phyloP scores from a whole-genome alignment of 2,329 filamentous ascomycete genomes.

The Colletotrichum ledebouriae region DNA sequence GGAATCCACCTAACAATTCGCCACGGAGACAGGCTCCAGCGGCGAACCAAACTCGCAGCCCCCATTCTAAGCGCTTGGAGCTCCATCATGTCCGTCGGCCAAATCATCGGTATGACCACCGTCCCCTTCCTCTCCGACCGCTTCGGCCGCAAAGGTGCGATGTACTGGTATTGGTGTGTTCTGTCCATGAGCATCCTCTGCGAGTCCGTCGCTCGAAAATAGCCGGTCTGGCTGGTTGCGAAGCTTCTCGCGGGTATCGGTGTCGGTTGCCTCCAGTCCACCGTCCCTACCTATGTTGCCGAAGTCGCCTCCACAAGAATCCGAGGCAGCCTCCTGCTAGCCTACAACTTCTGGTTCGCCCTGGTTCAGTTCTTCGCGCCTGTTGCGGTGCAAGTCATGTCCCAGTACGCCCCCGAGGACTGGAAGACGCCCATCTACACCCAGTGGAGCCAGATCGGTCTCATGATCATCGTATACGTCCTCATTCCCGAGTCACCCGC shows the following conservation, averaged over 20 bases:
- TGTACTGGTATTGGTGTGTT: slow-evolving; percentile 50
- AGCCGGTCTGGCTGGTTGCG: slow-evolving; percentile 57
- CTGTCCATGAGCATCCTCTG: slow-evolving; percentile 53
- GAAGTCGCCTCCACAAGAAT: slow-evolving; percentile 57
- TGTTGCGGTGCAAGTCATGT: slow-evolving; percentile 55
- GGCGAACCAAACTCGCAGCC: slow-evolving; percentile 49
- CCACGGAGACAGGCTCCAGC: slow-evolving; percentile 45
- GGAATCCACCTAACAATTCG: slow-evolving; percentile 54
- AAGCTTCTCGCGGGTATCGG: slow-evolving; percentile 54
- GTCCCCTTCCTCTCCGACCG: slow-evolving; percentile 46
- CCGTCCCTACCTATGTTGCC: slow-evolving; percentile 56
- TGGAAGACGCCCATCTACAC: slow-evolving; percentile 58
- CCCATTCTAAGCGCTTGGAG: slow-evolving; percentile 55
- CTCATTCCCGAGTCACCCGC: slow-evolving; percentile 57
- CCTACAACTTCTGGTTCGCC: slow-evolving; percentile 60
- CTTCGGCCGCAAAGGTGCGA: slow-evolving; percentile 51
- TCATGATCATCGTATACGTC: slow-evolving; percentile 55
- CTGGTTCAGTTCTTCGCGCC: slow-evolving; percentile 58
- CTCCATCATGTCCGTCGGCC: slow-evolving; percentile 55
- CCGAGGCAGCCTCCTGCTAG: slow-evolving; percentile 55
- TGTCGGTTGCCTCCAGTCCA: slow-evolving; percentile 58
- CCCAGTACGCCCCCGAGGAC: slow-evolving; percentile 48
- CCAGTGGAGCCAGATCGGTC: slow-evolving; percentile 59
- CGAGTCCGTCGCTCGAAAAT: slow-evolving; percentile 53
- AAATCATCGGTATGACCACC: slow-evolving; percentile 54